Percentiles rank a stretch among this genome's conserved stretches.
These are phyloP conservation scores for Lepidopterella palustris DNA, from an alignment of 495 filamentous ascomycete species.

Conservation along the genomic window DNA sequence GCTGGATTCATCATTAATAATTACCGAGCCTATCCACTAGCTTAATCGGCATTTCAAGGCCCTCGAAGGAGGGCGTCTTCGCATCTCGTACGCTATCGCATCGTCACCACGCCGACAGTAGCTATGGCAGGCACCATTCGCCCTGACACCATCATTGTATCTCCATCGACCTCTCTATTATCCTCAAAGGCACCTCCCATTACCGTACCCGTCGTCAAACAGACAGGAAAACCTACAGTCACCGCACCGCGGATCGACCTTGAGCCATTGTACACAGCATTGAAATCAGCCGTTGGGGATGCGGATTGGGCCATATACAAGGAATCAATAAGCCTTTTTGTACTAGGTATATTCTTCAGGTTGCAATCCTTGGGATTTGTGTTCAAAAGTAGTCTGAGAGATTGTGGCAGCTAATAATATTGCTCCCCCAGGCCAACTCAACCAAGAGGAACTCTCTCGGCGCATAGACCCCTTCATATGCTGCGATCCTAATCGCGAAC, in stretches of 20 bases:
- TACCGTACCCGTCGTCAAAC: slow-evolving; percentile 11
- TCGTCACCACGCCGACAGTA: not conserved
- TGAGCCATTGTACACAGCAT: slow-evolving; percentile 78
- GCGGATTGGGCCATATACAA: slow-evolving; percentile 80
- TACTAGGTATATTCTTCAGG: slow-evolving; percentile 61
- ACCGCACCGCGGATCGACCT: slow-evolving; percentile 71
- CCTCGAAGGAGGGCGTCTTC: not conserved
- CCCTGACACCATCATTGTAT: slow-evolving; percentile 16
- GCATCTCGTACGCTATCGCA: not conserved
- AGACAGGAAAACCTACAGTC: slow-evolving; percentile 16
- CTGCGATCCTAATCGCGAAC: slow-evolving; percentile 34
- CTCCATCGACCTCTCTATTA: slow-evolving; percentile 21
- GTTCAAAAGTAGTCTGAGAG: slow-evolving; percentile 4
- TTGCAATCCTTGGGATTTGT: slow-evolving; percentile 9
- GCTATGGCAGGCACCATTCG: slow-evolving; percentile 24
- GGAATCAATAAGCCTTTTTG: slow-evolving; percentile 68
- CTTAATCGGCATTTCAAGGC: not conserved
- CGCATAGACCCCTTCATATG: slow-evolving; percentile 68
- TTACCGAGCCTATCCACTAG: not conserved
- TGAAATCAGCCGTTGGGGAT: slow-evolving; percentile 76
- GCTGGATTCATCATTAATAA: not conserved
- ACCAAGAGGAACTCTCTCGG: slow-evolving; percentile 74
- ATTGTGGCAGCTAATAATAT: slow-evolving; percentile 18
- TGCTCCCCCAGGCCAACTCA: slow-evolving; percentile 59
- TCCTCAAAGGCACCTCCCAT: slow-evolving; percentile 26